phyloP scores from a whole-genome alignment of 2,329 filamentous ascomycete genomes.

The Amesomyces nigricolor region DNA sequence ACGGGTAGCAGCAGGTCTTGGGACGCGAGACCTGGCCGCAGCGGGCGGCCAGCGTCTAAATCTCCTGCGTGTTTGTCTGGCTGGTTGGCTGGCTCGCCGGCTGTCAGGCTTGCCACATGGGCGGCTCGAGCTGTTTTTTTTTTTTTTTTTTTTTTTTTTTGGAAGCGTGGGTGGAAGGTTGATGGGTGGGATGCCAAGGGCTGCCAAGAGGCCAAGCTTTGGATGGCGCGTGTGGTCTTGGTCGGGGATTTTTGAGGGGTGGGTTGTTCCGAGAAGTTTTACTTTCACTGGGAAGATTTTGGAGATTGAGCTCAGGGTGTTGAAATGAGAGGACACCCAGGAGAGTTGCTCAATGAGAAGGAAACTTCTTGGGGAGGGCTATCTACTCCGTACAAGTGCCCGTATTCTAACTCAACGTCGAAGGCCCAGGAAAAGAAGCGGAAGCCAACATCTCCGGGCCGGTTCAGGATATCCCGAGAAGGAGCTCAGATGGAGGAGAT shows the following conservation, averaged over 20 bases:
- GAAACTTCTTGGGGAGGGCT: too few relatives aligned
- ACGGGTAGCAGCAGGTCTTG: too few relatives aligned
- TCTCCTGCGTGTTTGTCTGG: background rate
- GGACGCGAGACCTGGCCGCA: constrained; percentile 12
- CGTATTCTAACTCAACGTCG: too few relatives aligned
- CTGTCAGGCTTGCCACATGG: constrained; percentile 8
- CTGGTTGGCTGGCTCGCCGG: constrained; percentile 2
- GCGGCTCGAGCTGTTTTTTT: background rate
- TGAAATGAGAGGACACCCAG: too few relatives aligned
- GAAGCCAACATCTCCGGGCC: constrained; percentile 5
- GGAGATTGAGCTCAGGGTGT: too few relatives aligned
- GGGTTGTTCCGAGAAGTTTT: background rate
- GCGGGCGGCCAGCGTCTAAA: constrained; percentile 20
- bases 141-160: background rate
- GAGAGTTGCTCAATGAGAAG: too few relatives aligned
- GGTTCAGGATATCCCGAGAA: background rate
- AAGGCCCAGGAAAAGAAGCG: too few relatives aligned
- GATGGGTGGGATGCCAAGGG: background rate
- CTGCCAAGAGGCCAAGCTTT: constrained; percentile 10
- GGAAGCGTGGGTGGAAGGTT: background rate
- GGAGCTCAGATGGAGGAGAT: background rate
- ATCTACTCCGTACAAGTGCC: too few relatives aligned
- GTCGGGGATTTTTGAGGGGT: constrained; percentile 1
- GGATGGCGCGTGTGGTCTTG: too few relatives aligned
- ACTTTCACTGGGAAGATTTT: too few relatives aligned